phyloP scores from a whole-genome alignment of 2,329 filamentous ascomycete species.

The Dryadomyces quercivorus region DNA sequence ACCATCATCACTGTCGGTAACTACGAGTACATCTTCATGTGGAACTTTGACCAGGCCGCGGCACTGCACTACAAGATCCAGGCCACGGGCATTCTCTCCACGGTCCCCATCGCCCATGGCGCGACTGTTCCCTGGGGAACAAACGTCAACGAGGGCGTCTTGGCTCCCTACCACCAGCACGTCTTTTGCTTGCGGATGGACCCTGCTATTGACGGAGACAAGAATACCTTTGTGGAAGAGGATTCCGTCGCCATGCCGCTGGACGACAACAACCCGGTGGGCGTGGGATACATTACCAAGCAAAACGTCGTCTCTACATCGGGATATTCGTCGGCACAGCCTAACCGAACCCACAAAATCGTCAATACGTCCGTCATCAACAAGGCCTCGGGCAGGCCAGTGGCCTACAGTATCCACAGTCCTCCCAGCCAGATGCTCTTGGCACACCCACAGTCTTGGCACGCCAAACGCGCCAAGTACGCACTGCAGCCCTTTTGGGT shows the following conservation, averaged over 20 bases:
- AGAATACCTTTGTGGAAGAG: constrained; percentile 35
- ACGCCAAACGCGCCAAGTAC: constrained; percentile 28
- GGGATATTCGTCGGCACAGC: constrained; percentile 33
- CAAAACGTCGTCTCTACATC: constrained; percentile 30
- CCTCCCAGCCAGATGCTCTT: constrained; percentile 32
- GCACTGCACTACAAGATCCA: constrained; percentile 48
- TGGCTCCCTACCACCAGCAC: constrained; percentile 61
- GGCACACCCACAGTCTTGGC: constrained; percentile 25
- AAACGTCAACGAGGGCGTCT: constrained; percentile 47
- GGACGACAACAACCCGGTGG: constrained; percentile 33
- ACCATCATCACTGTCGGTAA: constrained; percentile 58
- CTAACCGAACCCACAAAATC: constrained; percentile 36
- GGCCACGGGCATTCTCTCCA: constrained; percentile 53
- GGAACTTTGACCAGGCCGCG: constrained; percentile 47
- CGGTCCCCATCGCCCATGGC: constrained; percentile 37
- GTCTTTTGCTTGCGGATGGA: constrained; percentile 55
- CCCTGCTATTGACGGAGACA: constrained; percentile 46
- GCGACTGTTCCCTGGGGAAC: constrained; percentile 38
- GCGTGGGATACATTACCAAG: constrained; percentile 29
- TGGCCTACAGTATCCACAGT: constrained; percentile 32
- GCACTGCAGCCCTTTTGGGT: constrained; percentile 31
- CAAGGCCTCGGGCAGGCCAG: constrained; percentile 26
- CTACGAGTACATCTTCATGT: constrained; percentile 50
- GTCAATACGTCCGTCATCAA: constrained; percentile 31
- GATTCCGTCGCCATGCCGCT: constrained; percentile 29